These are phyloP conservation scores for Eremochloa ophiuroides DNA, from an alignment of 176 grass and related monocot genomes.

Conservation along the genomic window DNA sequence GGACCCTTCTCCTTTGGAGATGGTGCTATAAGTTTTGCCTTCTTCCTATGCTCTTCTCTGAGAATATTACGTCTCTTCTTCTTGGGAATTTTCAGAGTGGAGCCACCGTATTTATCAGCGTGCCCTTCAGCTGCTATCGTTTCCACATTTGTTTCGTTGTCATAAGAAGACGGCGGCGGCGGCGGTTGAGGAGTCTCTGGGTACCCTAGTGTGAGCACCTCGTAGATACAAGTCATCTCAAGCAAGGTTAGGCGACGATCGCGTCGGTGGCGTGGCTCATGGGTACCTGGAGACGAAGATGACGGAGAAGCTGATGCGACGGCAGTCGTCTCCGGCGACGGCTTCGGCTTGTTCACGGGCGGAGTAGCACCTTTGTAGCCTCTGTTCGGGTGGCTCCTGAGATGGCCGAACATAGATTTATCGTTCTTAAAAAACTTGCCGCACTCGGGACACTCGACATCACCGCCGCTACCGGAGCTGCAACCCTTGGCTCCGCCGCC, in stretches of 20 bases:
- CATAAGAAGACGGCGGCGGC: neutral
- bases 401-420: conserved; percentile 45
- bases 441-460: conserved; percentile 22
- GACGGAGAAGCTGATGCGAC: neutral
- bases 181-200: neutral
- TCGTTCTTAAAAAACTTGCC: conserved; percentile 36
- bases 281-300: neutral
- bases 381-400: conserved; percentile 30
- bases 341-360: neutral
- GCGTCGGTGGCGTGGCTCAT: neutral
- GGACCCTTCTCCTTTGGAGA: conserved; percentile 12
- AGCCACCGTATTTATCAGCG: neutral
- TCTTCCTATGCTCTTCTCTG: neutral
- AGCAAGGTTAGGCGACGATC: neutral
- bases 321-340: no score
- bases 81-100: neutral
- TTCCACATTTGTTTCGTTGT: neutral
- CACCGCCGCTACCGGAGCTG: neutral
- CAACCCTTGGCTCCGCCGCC: neutral
- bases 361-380: conserved; percentile 28
- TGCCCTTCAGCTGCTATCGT: neutral
- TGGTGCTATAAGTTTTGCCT: neutral
- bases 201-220: neutral
- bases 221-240: neutral
- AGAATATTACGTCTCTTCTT: conserved; percentile 7